These are phyloP conservation scores for Nothophoma quercina DNA, from an alignment of 2,329 filamentous ascomycete species.

Conservation along the genomic window DNA sequence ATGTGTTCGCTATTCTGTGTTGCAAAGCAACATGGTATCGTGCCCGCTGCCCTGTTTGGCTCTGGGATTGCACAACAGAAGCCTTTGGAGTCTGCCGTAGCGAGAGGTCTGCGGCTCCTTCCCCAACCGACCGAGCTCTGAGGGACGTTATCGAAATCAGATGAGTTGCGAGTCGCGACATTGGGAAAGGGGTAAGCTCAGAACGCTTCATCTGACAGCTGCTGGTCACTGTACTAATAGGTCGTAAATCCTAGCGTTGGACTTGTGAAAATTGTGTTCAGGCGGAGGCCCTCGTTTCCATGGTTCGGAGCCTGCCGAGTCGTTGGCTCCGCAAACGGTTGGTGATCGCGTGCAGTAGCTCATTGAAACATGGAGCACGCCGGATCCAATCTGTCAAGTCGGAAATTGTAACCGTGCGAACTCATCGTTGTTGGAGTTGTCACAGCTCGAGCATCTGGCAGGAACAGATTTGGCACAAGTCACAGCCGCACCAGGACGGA, in stretches of 20 bases:
- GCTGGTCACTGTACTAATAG: constrained; percentile 24
- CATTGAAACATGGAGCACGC: constrained; percentile 1
- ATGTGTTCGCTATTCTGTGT: neutral
- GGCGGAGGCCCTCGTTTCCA: neutral
- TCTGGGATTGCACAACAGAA: neutral
- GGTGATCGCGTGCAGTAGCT: constrained; percentile 7
- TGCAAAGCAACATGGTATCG: neutral
- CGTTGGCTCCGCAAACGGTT: constrained; percentile 6
- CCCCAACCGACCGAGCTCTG: neutral
- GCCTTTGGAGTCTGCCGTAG: too few species aligned
- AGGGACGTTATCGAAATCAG: neutral
- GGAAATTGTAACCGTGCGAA: neutral
- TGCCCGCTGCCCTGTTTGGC: neutral
- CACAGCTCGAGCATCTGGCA: neutral
- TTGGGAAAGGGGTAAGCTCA: neutral
- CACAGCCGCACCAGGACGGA: neutral
- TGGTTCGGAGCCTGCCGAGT: neutral
- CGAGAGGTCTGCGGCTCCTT: too few species aligned
- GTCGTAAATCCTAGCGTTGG: constrained; percentile 7
- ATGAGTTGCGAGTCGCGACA: neutral
- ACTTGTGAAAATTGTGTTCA: neutral
- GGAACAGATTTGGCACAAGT: neutral
- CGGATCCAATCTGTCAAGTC: neutral
- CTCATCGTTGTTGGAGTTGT: neutral
- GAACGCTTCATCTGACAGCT: constrained; percentile 18